phyloP scores from a whole-genome alignment of 2,329 filamentous ascomycete genomes.

The Stachybotrys chlorohalonatus region DNA sequence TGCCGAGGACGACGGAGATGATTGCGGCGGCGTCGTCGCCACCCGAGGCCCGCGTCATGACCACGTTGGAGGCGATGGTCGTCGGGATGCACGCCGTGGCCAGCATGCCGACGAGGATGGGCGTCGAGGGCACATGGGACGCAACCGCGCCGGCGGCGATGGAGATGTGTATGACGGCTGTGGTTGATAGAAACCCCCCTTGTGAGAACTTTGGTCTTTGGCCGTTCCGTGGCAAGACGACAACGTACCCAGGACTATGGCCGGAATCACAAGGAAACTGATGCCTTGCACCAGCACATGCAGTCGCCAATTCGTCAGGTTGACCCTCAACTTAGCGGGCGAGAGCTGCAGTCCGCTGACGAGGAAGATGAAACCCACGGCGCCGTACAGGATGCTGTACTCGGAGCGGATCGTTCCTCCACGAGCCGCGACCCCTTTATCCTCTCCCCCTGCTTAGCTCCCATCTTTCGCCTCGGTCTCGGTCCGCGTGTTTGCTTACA shows the following conservation, averaged over 20 bases:
- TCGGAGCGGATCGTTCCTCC: constrained; percentile 42
- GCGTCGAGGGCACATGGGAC: constrained; percentile 50
- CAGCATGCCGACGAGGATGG: constrained; percentile 58
- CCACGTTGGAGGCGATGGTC: constrained; percentile 64
- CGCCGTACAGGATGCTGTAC: constrained; percentile 58
- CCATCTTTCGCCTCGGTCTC: not conserved
- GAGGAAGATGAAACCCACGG: constrained; percentile 61
- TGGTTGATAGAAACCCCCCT: not conserved
- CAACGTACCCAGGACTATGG: constrained; percentile 45
- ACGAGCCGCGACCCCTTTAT: constrained; percentile 35
- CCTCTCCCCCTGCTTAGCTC: not conserved
- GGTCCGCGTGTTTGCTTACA: constrained; percentile 17
- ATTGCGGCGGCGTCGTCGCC: constrained; percentile 58
- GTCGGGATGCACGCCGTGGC: constrained; percentile 61
- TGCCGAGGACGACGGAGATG: constrained; percentile 62
- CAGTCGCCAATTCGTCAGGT: constrained; percentile 57
- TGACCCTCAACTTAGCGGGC: constrained; percentile 48
- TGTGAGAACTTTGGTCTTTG: not conserved
- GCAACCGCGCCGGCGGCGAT: constrained; percentile 36
- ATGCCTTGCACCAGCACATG: constrained; percentile 59
- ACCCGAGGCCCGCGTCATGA: constrained; percentile 62
- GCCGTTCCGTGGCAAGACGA: not conserved
- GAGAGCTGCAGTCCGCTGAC: constrained; percentile 62
- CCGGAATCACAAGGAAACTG: constrained; percentile 58
- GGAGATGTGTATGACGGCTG: constrained; percentile 36